Evolutionary conservation across 2,329 filamentous ascomycete species (phyloP).

Genomic region (Fusarium nodosum): DNA sequence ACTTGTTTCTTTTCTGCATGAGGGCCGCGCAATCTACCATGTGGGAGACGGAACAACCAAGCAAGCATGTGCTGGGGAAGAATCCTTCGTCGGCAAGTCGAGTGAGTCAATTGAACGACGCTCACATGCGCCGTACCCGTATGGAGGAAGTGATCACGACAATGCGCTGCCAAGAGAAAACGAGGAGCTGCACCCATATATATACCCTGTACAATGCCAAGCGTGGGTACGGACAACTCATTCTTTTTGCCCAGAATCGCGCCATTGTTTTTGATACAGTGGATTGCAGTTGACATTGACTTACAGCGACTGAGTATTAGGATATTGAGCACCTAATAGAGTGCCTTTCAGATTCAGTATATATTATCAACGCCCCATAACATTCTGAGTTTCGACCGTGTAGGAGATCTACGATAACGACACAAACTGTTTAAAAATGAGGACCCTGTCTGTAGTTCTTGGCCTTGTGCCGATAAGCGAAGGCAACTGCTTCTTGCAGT

Average conservation of each 20-base stretch:
- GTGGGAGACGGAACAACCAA: constrained; percentile 1
- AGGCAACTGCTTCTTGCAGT: constrained; percentile 9
- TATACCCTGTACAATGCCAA: constrained; percentile 38
- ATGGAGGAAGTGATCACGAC: constrained; percentile 2
- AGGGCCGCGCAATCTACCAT: neutral
- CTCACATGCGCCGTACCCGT: neutral
- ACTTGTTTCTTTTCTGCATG: neutral
- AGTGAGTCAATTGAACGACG: neutral
- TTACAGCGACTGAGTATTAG: neutral
- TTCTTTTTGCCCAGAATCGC: neutral
- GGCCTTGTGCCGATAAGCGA: constrained; percentile 49
- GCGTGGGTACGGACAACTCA: constrained; percentile 40
- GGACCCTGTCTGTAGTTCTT: constrained; percentile 32
- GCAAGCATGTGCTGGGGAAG: neutral
- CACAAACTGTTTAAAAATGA: constrained; percentile 11
- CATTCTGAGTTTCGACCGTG: constrained; percentile 1
- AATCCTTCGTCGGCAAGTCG: neutral
- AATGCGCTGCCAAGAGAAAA: constrained; percentile 22
- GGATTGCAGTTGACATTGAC: no score
- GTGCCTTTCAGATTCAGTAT: neutral
- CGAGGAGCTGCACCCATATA: constrained; percentile 34
- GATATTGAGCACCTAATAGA: no score
- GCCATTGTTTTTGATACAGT: neutral
- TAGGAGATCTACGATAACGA: neutral
- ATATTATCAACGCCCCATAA: neutral